Base-by-base conservation (phyloP, 2,329 filamentous ascomycete species). In the Lachnellula willkommii region DNA sequence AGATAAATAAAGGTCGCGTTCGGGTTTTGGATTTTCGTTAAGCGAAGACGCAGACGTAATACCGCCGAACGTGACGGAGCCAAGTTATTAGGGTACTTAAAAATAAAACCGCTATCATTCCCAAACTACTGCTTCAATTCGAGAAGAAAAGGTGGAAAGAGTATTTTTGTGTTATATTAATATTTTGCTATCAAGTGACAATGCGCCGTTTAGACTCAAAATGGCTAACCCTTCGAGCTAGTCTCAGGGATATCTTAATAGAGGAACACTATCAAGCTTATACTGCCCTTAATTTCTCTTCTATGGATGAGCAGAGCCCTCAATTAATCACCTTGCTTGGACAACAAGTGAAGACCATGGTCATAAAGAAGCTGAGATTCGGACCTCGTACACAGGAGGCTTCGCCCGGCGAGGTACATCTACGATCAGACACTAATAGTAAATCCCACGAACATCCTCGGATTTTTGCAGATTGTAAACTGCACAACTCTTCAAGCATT, bases 401-500 rank as follows among this genome's bases (percentile, higher is more conserved):
- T 14, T 7, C 35, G 35, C 7, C 35, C 7, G 24, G 47, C 11
- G 50, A 56, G 12, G 50, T 56, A 11, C 50, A 50, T 37, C 46
- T 56, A 6, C 47, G n/a, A n/a, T 2, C 36, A 32, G 50, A 49
- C 24, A 11, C 12, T n/a, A 45, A 45, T 17, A 46, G 36, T 24
- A 9, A 20, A 7, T 42, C 22, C 4, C 11, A 20, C 28, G 2
- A 48, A 20, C 53, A 14, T 12, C 54, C 54, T 5, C 15, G 56
- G 2, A 35, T 59, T 2, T 37, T 59, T 45, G 43, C 57, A 47
- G 54, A 59, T 50, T 54, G 50, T n/a, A 50, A 59, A 14, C 20
- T 55, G 2, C 50, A 56, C 28, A 54, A 49, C 17, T 11, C n/a
- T 17, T 35, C 39, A 3, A 47, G 3, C 15, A 17, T 40, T 17